These are phyloP conservation scores for Amphicarpaea edgeworthii DNA, from an alignment of 306 rosid species.

Conservation along the genomic window DNA sequence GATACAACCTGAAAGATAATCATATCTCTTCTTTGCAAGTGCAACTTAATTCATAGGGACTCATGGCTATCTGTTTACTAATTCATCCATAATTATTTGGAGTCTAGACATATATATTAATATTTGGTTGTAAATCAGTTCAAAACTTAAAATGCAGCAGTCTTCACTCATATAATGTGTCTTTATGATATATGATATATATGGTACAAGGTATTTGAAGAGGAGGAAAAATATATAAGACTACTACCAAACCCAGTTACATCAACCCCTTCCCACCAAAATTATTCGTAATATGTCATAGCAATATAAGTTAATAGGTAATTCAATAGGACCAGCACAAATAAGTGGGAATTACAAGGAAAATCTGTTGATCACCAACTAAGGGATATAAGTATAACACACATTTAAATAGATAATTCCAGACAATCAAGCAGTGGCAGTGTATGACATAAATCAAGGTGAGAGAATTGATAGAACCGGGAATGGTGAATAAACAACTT, in stretches of 20 bases:
- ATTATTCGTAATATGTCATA: conserved; percentile 1
- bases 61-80: conserved; percentile 5
- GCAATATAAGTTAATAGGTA: conserved; percentile 16
- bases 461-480: conserved; percentile 34
- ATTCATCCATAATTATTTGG: conserved; percentile 6
- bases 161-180: conserved; percentile 1
- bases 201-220: conserved; percentile 22
- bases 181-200: conserved; percentile 22
- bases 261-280: conserved; percentile 14
- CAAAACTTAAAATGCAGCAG: conserved; percentile 22
- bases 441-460: neutral
- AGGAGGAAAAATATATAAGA: conserved; percentile 2
- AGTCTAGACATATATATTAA: conserved; percentile 20
- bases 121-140: conserved; percentile 29
- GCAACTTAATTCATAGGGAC: conserved; percentile 35
- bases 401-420: conserved; percentile 35
- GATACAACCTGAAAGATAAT: neutral
- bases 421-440: conserved; percentile 24
- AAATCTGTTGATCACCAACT: conserved; percentile 23
- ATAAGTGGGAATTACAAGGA: conserved; percentile 15
- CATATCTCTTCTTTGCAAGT: conserved; percentile 28
- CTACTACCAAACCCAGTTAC: conserved; percentile 17
- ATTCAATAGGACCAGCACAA: conserved; percentile 17
- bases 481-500: conserved; percentile 18
- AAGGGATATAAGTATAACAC: conserved; percentile 31